phyloP scores from a whole-genome alignment of 2,329 filamentous ascomycete species.

The Leptographium flavum region DNA sequence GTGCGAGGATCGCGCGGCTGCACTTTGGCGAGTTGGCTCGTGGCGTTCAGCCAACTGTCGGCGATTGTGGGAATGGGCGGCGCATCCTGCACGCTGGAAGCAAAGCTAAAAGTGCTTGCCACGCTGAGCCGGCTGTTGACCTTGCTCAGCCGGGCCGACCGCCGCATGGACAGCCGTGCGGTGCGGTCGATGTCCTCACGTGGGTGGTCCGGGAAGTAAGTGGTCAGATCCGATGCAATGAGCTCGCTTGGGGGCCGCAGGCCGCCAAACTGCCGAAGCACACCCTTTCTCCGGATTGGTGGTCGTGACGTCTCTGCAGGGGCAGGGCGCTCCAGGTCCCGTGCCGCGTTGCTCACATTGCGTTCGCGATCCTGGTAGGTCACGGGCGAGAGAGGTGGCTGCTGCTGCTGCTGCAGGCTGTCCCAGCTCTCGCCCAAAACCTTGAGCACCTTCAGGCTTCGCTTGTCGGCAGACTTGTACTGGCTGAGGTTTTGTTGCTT shows the following conservation, averaged over 20 bases:
- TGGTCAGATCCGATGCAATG: conserved; percentile 89
- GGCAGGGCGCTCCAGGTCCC: conserved; percentile 42
- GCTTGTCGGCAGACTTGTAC: conserved; percentile 51
- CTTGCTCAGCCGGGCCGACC: conserved; percentile 81
- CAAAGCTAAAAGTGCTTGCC: conserved; percentile 83
- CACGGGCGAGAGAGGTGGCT: conserved; percentile 70
- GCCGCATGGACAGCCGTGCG: conserved; percentile 78
- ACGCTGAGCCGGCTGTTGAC: conserved; percentile 88
- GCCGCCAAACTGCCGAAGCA: conserved; percentile 74
- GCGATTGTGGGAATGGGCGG: conserved; percentile 93
- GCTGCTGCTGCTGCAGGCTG: conserved; percentile 53
- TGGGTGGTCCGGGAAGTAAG: conserved; percentile 92
- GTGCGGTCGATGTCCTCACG: conserved; percentile 92
- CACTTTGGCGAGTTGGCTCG: conserved; percentile 36
- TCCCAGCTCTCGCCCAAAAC: conserved; percentile 79
- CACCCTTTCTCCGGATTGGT: conserved; percentile 31
- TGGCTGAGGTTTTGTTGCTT: conserved; percentile 57
- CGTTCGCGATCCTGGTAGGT: conserved; percentile 57
- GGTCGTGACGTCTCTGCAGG: conserved; percentile 31
- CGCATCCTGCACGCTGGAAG: conserved; percentile 82
- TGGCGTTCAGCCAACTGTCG: conserved; percentile 71
- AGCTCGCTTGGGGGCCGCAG: conserved; percentile 89
- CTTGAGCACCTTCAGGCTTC: conserved; percentile 78
- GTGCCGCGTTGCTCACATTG: conserved; percentile 45
- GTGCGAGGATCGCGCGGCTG: conserved; percentile 25